phyloP scores from a whole-genome alignment of 164 flowering plant genomes.

The Magnolia officinalis region DNA sequence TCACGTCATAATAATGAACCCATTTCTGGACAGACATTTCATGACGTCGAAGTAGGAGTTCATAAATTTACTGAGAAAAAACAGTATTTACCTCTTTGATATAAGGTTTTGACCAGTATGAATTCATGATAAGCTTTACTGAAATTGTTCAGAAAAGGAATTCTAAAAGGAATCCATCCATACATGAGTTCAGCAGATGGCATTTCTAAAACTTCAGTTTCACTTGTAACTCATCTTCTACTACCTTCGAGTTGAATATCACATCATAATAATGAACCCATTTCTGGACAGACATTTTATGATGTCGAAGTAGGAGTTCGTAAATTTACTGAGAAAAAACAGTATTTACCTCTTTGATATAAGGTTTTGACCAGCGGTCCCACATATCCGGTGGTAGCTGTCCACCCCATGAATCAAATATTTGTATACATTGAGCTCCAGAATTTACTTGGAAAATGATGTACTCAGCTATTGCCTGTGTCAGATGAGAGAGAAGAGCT shows the following conservation, averaged over 20 bases:
- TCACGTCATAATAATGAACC: background rate
- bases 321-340: background rate
- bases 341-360: conserved; percentile 65
- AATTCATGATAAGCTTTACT: too few relatives aligned
- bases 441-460: conserved; percentile 78
- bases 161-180: too few relatives aligned
- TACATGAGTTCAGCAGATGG: too few relatives aligned
- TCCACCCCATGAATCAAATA: conserved; percentile 99
- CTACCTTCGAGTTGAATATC: too few relatives aligned
- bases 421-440: conserved; percentile 95
- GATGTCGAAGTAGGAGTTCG: background rate
- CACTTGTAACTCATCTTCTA: too few relatives aligned
- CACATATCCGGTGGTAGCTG: conserved; percentile 94
- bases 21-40: background rate
- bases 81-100: conserved; percentile 57
- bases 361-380: conserved; percentile 95
- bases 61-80: background rate
- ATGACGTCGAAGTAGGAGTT: background rate
- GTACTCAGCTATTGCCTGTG: conserved; percentile 79
- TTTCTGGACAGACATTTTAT: background rate
- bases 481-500: conserved; percentile 78
- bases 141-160: too few relatives aligned
- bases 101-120: conserved; percentile 55
- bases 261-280: background rate
- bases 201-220: too few relatives aligned